phyloP scores from a whole-genome alignment of 768 basidiomycete species.

The Mrakia frigida region DNA sequence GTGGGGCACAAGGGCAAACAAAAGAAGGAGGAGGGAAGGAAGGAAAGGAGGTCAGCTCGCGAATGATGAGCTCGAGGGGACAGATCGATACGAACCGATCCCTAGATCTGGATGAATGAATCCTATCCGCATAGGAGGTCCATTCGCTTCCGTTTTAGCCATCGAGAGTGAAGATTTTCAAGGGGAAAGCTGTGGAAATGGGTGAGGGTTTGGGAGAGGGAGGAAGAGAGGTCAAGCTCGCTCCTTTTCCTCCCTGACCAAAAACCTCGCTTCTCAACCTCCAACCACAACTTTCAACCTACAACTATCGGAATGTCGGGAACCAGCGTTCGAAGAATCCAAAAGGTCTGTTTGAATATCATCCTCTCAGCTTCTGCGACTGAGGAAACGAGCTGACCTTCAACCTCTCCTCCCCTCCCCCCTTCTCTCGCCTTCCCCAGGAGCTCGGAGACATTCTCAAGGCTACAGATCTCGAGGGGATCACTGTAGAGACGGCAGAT shows the following conservation, averaged over 20 bases:
- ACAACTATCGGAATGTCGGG: neutral
- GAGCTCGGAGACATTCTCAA: constrained; percentile 28
- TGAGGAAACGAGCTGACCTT: neutral
- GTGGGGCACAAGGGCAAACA: constrained; percentile 6
- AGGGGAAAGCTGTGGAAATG: neutral
- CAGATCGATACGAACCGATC: constrained; percentile 57
- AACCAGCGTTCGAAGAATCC: constrained; percentile 20
- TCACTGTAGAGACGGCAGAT: constrained; percentile 41
- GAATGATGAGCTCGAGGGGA: neutral
- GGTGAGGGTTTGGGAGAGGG: neutral
- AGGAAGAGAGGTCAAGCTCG: neutral
- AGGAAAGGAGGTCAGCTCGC: constrained; percentile 5
- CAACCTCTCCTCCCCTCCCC: neutral
- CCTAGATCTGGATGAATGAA: constrained; percentile 94
- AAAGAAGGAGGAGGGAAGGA: constrained; percentile 13
- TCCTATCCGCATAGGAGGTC: constrained; percentile 51
- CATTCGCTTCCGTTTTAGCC: neutral
- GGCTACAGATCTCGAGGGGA: constrained; percentile 32
- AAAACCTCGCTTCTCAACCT: neutral
- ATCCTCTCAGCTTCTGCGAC: neutral
- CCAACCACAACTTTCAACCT: neutral
- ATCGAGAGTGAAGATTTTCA: neutral
- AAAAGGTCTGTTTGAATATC: constrained; percentile 14
- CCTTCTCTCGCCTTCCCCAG: neutral
- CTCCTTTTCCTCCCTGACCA: neutral